phyloP scores from a whole-genome alignment of 805 yeast species.

The Myxozyma nipponensis region DNA sequence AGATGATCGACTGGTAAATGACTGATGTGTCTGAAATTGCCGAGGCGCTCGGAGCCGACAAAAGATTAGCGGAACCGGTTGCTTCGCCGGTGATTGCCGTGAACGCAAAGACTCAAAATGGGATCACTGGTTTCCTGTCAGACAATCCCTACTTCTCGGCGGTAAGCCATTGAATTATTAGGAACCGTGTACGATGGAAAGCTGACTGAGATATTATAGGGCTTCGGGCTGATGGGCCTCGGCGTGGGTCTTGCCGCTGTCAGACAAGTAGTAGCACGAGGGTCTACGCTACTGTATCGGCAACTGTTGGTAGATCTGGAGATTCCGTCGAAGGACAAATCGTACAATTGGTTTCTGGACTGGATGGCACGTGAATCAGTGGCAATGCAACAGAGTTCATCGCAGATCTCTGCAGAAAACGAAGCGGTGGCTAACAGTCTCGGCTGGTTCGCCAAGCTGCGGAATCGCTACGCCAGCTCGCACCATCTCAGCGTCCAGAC shows the following conservation, averaged over 20 bases:
- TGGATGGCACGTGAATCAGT: constrained; percentile 62
- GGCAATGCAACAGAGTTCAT: neutral
- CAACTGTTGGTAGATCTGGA: constrained; percentile 88
- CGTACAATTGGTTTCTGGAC: constrained; percentile 89
- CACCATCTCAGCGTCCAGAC: constrained; percentile 91
- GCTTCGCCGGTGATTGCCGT: neutral
- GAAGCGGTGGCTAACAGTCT: neutral
- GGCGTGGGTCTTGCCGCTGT: constrained; percentile 86
- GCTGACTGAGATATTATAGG: constrained; percentile 37
- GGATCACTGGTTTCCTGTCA: constrained; percentile 28
- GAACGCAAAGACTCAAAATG: neutral
- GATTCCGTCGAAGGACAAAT: constrained; percentile 87
- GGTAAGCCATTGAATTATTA: constrained; percentile 5
- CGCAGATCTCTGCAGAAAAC: neutral
- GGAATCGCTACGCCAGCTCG: constrained; percentile 18
- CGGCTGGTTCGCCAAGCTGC: constrained; percentile 4
- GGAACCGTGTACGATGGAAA: too few relatives aligned
- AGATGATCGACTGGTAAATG: too few relatives aligned
- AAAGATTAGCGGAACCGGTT: neutral
- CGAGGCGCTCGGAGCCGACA: too few relatives aligned
- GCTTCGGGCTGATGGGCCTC: constrained; percentile 92
- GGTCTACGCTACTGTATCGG: constrained; percentile 67
- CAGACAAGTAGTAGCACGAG: constrained; percentile 60
- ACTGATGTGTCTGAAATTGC: too few relatives aligned
- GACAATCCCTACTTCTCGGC: constrained; percentile 96